Base-by-base conservation (phyloP, 2,329 filamentous ascomycete genomes). In the Ceratocystis alfenasii region DNA sequence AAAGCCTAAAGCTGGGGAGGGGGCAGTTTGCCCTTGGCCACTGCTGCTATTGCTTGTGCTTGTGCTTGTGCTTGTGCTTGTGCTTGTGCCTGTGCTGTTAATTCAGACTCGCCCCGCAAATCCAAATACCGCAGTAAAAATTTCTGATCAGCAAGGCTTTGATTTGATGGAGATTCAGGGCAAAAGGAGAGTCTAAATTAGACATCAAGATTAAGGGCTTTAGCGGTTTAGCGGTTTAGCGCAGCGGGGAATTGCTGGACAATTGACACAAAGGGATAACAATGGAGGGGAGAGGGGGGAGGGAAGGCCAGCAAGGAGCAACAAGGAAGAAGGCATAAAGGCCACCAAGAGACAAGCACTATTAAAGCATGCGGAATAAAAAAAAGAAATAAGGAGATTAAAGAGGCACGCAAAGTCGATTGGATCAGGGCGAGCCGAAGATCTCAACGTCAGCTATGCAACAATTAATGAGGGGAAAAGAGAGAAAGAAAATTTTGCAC, bases 251-350 rank as follows among this genome's bases (percentile, higher is more conserved):
- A 59, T 59, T 36, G 10, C 55, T 59, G 55, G 55, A 59, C 55
- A 59, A 59, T 59, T 59, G 55, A 36, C 28, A 45, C n/a, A 62
- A 62, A 45, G 59, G 59, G 59, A 62, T 5, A 28, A 62, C 33
- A 45, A 62, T 41, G 59, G 41, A 28, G 36, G 41, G 59, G 33
- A 15, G n/a, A 28, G n/a, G 28, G 55, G 30, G 17, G 55, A 33
- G 55, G 57, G 20, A 41, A 45, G 41, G 59, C 33, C 17, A 45
- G 25, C 33, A 28, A 62, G 41, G 59, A 44, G 33, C 33, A 20
- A 44, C 59, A 62, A 12, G 59, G 41, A 62, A 45, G 41, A 28
- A 25, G 59, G 30, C 36, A 44, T 44, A n/a, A 62, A 62, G 8
- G 30, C 33, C 25, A 36, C 15, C 33, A 59, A 59, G 30, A 59